These are phyloP conservation scores for Simmondsia chinensis DNA, from an alignment of 148 eudicot species.

Conservation along the genomic window DNA sequence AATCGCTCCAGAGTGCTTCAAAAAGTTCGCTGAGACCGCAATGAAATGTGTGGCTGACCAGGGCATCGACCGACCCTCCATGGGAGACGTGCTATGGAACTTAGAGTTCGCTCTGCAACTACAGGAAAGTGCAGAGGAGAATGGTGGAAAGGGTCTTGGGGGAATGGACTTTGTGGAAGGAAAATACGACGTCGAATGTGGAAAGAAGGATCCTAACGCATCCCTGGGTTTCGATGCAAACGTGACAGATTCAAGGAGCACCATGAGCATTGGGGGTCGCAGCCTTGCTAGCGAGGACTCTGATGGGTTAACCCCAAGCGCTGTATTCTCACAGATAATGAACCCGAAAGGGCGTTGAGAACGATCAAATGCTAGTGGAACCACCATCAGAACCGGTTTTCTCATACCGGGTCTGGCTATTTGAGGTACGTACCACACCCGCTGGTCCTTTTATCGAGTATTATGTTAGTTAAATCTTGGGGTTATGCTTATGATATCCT, in stretches of 20 bases:
- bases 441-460: too few relatives aligned
- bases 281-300: slow-evolving; percentile 86
- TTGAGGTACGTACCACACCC: too few relatives aligned
- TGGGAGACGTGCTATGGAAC: slow-evolving; percentile 98
- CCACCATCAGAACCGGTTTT: not conserved
- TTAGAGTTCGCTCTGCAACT: slow-evolving; percentile 90
- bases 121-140: slow-evolving; percentile 89
- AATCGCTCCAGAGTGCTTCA: slow-evolving; percentile 87
- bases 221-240: slow-evolving; percentile 42
- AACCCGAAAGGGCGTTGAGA: slow-evolving; percentile 87
- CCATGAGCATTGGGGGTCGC: slow-evolving; percentile 83
- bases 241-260: slow-evolving; percentile 67
- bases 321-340: slow-evolving; percentile 94
- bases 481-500: not conserved
- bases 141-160: slow-evolving; percentile 35
- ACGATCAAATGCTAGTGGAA: not conserved
- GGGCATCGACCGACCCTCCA: slow-evolving; percentile 90
- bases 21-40: slow-evolving; percentile 84
- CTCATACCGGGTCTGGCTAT: too few relatives aligned
- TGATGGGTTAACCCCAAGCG: slow-evolving; percentile 83
- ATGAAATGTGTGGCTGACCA: slow-evolving; percentile 88
- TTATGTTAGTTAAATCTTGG: too few relatives aligned
- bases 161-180: slow-evolving; percentile 44
- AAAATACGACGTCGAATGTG: slow-evolving; percentile 26
- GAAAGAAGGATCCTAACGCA: slow-evolving; percentile 51